phyloP scores from a whole-genome alignment of 805 yeast species.

The Lachancea thermotolerans region DNA sequence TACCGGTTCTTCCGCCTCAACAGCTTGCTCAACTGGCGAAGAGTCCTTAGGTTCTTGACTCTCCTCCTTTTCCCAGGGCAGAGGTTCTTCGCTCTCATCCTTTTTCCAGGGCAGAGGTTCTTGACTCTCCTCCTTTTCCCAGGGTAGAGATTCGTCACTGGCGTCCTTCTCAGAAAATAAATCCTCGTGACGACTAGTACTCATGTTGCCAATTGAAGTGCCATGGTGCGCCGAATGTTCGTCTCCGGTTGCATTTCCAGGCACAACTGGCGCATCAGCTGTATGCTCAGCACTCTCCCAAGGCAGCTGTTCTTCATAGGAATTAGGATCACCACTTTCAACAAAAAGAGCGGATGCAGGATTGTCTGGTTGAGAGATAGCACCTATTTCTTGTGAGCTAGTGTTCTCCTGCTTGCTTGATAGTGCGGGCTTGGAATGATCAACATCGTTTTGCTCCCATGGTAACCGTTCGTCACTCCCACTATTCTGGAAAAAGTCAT shows the following conservation, averaged over 20 bases:
- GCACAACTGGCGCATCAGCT: background rate
- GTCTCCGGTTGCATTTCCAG: too few species aligned
- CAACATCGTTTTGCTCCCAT: too few species aligned
- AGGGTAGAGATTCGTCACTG: conserved; percentile 13
- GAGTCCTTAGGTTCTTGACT: background rate
- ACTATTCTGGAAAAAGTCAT: too few species aligned
- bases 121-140: conserved; percentile 9
- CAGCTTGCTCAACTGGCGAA: background rate
- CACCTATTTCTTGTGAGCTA: too few species aligned
- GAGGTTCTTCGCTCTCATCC: too few species aligned
- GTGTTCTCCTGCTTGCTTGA: too few species aligned
- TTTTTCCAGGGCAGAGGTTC: too few species aligned
- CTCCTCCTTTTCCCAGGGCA: conserved; percentile 15
- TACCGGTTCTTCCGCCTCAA: background rate
- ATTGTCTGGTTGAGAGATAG: background rate
- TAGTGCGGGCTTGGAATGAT: too few species aligned
- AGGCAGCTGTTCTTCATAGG: background rate
- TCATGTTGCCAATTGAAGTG: too few species aligned
- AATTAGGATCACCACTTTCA: background rate
- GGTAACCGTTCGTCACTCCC: too few species aligned
- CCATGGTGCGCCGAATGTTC: background rate
- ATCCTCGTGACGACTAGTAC: background rate
- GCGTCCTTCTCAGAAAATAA: background rate
- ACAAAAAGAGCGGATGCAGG: background rate
- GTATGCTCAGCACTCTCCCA: background rate